Percentiles rank a stretch among this genome's conserved stretches.
Conservation (phyloP, 345 rosid genomes). For the Citrus trifoliata region DNA sequence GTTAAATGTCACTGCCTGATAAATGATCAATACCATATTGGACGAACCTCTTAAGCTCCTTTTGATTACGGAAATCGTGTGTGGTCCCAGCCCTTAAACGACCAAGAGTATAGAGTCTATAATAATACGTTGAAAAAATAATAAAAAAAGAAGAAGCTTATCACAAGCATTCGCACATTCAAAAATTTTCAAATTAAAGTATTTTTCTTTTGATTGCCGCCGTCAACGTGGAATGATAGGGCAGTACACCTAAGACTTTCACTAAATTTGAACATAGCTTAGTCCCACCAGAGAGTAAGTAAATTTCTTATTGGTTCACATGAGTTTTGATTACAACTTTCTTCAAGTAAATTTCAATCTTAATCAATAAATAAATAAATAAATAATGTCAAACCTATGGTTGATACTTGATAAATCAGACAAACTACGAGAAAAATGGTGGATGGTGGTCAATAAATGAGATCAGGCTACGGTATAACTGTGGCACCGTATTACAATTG, state of each 20-base stretch:
- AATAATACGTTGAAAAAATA: too few relatives aligned
- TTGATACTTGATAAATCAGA: too few relatives aligned
- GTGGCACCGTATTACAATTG: too few relatives aligned
- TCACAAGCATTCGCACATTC: not conserved
- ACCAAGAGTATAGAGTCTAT: not conserved
- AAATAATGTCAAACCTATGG: not conserved
- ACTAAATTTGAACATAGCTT: not conserved
- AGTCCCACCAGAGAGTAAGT: not conserved
- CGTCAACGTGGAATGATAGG: constrained; percentile 4
- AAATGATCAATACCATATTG: not conserved
- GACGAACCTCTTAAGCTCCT: not conserved
- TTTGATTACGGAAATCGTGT: not conserved
- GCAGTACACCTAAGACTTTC: not conserved
- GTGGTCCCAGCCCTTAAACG: not conserved
- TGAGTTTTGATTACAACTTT: not conserved
- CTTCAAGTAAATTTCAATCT: not conserved
- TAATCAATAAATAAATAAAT: too few relatives aligned
- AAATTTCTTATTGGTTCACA: not conserved
- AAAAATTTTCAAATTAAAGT: constrained; percentile 26
- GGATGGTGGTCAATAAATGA: not conserved
- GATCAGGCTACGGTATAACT: too few relatives aligned
- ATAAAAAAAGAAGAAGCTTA: not conserved
- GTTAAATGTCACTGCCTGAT: not conserved
- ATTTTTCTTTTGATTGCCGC: not conserved
- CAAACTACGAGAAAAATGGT: too few relatives aligned